Percentiles rank a stretch among this genome's conserved stretches.
Conservation (phyloP, 306 rosid species). For the Vicia faba region DNA sequence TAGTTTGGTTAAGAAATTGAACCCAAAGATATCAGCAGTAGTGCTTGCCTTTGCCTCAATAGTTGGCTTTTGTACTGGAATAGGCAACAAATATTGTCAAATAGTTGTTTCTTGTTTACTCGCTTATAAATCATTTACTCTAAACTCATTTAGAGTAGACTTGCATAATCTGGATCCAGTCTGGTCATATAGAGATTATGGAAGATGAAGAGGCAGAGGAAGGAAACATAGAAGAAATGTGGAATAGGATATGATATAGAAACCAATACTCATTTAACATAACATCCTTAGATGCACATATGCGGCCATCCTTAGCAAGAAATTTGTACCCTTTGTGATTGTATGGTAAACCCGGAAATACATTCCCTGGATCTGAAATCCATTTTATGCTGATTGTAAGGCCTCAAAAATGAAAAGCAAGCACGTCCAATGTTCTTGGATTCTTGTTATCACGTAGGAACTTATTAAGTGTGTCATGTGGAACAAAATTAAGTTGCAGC, state of each 20-base stretch:
- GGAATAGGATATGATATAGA: background rate
- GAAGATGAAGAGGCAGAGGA: background rate
- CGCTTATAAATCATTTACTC: background rate
- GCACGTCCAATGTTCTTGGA: background rate
- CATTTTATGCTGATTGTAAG: background rate
- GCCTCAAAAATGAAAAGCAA: background rate
- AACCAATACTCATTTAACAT: background rate
- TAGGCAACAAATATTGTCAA: background rate
- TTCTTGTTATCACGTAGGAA: background rate
- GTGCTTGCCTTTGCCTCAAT: background rate
- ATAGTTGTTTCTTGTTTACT: background rate
- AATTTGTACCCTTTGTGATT: background rate
- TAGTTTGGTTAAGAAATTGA: background rate
- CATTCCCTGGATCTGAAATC: slow-evolving; percentile 1
- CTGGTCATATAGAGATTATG: background rate
- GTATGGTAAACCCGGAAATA: background rate
- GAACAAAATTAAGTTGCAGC: background rate
- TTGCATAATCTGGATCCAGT: background rate
- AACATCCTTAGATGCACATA: background rate
- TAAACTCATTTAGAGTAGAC: background rate
- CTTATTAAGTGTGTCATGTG: background rate
- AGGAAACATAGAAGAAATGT: background rate
- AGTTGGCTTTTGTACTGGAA: background rate
- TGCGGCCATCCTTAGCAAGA: background rate
- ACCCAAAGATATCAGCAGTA: background rate